A percentile compares a stretch with the other conserved stretches of the same genome.
Conservation (phyloP, 129 eudicot species). For the Flaveria bidentis region DNA sequence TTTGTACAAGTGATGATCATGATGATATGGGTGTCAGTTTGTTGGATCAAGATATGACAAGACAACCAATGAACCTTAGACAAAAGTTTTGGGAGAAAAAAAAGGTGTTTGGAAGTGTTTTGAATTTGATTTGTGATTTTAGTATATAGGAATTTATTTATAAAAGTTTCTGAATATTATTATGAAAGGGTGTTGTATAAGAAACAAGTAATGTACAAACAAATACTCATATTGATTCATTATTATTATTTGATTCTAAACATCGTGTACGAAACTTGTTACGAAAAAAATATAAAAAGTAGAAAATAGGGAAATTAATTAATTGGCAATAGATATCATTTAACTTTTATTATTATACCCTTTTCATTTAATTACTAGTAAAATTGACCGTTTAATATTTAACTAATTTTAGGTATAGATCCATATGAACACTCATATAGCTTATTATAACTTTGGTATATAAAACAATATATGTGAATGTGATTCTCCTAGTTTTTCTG, state of each 20-base stretch:
- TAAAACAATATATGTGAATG: neutral
- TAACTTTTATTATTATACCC: too few relatives aligned
- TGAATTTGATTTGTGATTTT: neutral
- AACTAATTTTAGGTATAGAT: neutral
- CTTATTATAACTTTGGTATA: neutral
- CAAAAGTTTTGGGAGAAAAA: constrained; percentile 19
- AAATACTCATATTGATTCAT: too few relatives aligned
- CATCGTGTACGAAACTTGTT: too few relatives aligned
- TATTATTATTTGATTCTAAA: too few relatives aligned
- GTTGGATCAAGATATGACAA: constrained; percentile 38
- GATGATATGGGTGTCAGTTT: constrained; percentile 24
- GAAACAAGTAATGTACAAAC: neutral
- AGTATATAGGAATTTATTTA: neutral
- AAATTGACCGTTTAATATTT: too few relatives aligned
- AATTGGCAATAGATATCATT: too few relatives aligned
- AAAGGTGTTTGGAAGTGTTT: constrained; percentile 2
- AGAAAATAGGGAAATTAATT: too few relatives aligned
- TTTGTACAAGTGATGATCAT: constrained; percentile 16
- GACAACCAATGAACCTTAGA: constrained; percentile 37
- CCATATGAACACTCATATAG: neutral
- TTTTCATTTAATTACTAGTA: too few relatives aligned
- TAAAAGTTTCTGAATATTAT: neutral
- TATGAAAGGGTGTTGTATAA: neutral
- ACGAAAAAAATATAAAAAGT: too few relatives aligned
- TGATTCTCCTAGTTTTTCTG: neutral